A percentile compares a stretch with the other conserved stretches of the same genome.
Evolutionary conservation across 345 rosid species (phyloP).

Genomic region (Eucalyptus curtisii): DNA sequence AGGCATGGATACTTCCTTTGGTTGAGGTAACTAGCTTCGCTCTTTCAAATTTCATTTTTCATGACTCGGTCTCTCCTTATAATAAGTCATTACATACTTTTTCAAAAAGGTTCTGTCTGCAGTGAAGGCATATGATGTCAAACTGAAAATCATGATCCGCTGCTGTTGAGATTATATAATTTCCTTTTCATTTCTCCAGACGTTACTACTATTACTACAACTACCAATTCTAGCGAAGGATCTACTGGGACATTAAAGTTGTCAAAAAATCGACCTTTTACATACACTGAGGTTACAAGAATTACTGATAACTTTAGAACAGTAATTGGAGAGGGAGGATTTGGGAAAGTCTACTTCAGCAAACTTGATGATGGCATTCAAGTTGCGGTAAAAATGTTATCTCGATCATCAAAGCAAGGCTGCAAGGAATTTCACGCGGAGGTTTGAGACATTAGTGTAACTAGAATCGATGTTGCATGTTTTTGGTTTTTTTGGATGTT

Average conservation of each 20-base stretch:
- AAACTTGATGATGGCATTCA: not conserved
- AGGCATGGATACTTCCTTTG: not conserved
- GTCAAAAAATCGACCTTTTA: not conserved
- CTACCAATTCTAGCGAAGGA: not conserved
- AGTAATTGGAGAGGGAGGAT: slow-evolving; percentile 8
- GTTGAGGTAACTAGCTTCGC: not conserved
- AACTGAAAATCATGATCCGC: not conserved
- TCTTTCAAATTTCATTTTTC: not conserved
- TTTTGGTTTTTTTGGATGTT: not conserved
- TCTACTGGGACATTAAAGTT: not conserved
- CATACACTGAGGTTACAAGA: not conserved
- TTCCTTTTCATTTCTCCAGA: not conserved
- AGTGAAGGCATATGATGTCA: not conserved
- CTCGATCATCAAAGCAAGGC: slow-evolving; percentile 10
- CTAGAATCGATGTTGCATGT: too few relatives aligned
- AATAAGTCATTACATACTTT: too few relatives aligned
- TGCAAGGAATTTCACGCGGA: slow-evolving; percentile 11
- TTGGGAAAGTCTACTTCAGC: slow-evolving; percentile 17
- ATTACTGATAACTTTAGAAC: slow-evolving; percentile 6
- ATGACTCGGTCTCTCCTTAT: not conserved
- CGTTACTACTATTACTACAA: not conserved
- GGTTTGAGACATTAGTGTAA: not conserved
- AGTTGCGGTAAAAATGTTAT: slow-evolving; percentile 15
- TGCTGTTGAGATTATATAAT: too few relatives aligned
- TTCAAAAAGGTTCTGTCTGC: too few relatives aligned